phyloP scores from a whole-genome alignment of 768 basidiomycete species.

The Serendipita vermifera region DNA sequence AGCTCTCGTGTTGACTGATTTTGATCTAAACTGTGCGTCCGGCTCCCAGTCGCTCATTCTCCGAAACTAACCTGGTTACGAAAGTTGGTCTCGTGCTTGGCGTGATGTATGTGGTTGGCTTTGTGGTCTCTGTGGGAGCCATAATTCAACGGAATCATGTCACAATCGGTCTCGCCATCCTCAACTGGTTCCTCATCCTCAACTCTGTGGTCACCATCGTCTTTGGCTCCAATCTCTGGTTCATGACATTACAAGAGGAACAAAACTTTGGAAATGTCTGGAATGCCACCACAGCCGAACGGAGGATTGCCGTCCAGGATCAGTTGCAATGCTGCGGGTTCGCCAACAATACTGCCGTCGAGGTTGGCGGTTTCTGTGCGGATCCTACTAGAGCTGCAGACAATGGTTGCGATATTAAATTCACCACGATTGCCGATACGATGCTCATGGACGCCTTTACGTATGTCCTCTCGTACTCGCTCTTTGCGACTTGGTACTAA shows the following conservation, averaged over 20 bases:
- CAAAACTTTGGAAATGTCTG: conserved; percentile 52
- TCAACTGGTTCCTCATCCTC: conserved; percentile 61
- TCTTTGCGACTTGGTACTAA: conserved; percentile 5
- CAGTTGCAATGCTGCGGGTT: conserved; percentile 79
- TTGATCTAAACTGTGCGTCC: conserved; percentile 47
- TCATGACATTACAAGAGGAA: conserved; percentile 62
- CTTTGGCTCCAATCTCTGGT: conserved; percentile 68
- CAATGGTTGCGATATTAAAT: conserved; percentile 21
- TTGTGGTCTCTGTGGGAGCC: conserved; percentile 55
- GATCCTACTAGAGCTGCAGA: conserved; percentile 40
- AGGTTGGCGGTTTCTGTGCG: conserved; percentile 51
- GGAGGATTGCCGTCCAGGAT: conserved; percentile 54
- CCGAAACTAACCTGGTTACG: conserved; percentile 2
- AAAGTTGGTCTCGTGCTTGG: conserved; percentile 63
- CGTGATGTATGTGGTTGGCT: conserved; percentile 50
- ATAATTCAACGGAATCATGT: conserved; percentile 58
- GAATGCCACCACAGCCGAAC: conserved; percentile 31
- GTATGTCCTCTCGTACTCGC: conserved; percentile 32
- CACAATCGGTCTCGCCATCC: conserved; percentile 53
- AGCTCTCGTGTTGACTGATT: conserved; percentile 51
- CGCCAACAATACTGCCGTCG: conserved; percentile 28
- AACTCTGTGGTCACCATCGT: conserved; percentile 49
- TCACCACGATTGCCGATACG: conserved; percentile 42
- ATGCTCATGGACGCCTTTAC: conserved; percentile 76
- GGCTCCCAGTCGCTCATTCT: conserved; percentile 10